phyloP scores from a whole-genome alignment of 1,284 basidiomycete genomes.

The Ganoderma multipileum region DNA sequence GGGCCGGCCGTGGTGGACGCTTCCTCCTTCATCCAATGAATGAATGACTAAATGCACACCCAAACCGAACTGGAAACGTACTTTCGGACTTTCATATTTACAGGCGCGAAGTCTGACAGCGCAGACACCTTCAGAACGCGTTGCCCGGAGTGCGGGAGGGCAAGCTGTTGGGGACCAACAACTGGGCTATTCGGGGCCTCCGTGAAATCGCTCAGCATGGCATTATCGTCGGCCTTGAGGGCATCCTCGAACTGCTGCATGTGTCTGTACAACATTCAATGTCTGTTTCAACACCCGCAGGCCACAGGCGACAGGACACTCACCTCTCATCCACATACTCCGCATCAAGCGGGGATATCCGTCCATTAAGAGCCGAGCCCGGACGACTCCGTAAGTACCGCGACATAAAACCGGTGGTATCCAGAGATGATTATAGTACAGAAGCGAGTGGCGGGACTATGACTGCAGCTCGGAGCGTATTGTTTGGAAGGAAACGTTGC shows the following conservation, averaged over 20 bases:
- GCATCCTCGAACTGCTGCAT: constrained; percentile 76
- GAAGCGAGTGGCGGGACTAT: constrained; percentile 17
- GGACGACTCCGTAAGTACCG: constrained; percentile 9
- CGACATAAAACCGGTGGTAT: constrained; percentile 10
- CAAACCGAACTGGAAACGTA: constrained; percentile 36
- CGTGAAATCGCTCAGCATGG: constrained; percentile 38
- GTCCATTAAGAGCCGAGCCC: constrained; percentile 7
- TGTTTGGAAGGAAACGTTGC: neutral
- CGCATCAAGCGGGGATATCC: constrained; percentile 39
- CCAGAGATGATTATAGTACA: constrained; percentile 9
- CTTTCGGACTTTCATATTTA: constrained; percentile 83
- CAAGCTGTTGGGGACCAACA: constrained; percentile 42
- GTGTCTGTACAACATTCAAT: constrained; percentile 53
- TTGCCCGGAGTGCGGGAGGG: constrained; percentile 34
- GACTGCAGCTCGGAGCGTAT: constrained; percentile 15
- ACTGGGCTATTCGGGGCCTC: constrained; percentile 49
- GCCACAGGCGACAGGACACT: constrained; percentile 30
- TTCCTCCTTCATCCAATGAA: constrained; percentile 52
- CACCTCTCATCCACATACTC: constrained; percentile 80
- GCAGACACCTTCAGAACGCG: constrained; percentile 83
- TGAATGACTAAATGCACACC: neutral
- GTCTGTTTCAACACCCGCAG: neutral
- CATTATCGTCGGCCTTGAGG: constrained; percentile 63
- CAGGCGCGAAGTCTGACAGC: constrained; percentile 91
- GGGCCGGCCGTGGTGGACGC: constrained; percentile 52